Percentiles rank a stretch among this genome's conserved stretches.
Evolutionary conservation across 1,284 basidiomycete species (phyloP).

Genomic region (Ceratobasidium sp.): DNA sequence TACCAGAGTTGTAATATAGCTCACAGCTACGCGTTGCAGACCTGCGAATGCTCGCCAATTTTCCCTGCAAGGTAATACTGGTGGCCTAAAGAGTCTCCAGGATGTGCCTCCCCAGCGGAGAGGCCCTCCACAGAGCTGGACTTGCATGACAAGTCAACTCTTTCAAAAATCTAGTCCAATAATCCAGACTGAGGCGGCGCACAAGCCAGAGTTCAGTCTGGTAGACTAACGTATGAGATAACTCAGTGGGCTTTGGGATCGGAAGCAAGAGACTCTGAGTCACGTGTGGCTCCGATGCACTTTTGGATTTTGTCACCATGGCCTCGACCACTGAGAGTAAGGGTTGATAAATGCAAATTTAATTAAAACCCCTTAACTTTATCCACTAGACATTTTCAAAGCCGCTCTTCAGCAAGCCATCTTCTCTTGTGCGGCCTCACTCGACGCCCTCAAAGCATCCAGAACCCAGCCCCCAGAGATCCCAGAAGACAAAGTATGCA

Average conservation of each 20-base stretch:
- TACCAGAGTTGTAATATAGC: background rate
- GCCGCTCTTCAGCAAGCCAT: conserved; percentile 48
- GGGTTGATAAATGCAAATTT: background rate
- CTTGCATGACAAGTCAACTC: conserved; percentile 30
- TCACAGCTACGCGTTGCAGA: background rate
- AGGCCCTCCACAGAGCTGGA: conserved; percentile 21
- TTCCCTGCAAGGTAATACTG: background rate
- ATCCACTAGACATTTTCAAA: conserved; percentile 11
- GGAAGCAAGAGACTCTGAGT: background rate
- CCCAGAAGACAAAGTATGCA: conserved; percentile 6
- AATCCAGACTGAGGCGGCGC: background rate
- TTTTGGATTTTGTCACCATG: conserved; percentile 18
- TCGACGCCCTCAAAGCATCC: conserved; percentile 47
- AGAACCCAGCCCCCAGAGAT: conserved; percentile 43
- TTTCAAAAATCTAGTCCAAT: background rate
- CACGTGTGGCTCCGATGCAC: conserved; percentile 19
- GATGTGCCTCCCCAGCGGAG: conserved; percentile 19
- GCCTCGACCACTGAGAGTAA: conserved; percentile 18
- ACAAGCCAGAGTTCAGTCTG: background rate
- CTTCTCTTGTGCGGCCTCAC: conserved; percentile 47
- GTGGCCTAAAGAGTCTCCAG: conserved; percentile 2
- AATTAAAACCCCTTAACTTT: background rate
- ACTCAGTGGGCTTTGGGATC: conserved; percentile 11
- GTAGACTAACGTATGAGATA: background rate
- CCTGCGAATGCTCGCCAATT: background rate